phyloP scores from a whole-genome alignment of 2,329 filamentous ascomycete species.

The Trichoderma endophyticum region DNA sequence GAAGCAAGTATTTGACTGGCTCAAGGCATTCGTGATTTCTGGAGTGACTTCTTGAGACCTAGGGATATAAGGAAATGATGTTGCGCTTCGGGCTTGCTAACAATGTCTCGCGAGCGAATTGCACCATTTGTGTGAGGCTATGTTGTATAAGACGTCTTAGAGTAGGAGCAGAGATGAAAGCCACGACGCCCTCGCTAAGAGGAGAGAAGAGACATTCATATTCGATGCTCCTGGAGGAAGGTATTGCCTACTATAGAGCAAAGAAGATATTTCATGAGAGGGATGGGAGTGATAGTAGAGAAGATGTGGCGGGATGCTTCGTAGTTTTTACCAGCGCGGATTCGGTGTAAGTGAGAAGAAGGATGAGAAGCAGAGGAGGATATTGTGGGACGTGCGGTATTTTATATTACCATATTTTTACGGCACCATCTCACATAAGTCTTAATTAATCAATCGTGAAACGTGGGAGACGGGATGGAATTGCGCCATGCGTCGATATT shows the following conservation, averaged over 20 bases:
- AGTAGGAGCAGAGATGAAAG: neutral
- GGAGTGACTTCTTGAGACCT: neutral
- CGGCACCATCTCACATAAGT: neutral
- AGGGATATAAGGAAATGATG: neutral
- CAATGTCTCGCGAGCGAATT: neutral
- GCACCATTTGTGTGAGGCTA: neutral
- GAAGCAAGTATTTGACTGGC: neutral
- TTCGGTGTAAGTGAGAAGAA: neutral
- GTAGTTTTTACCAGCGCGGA: neutral
- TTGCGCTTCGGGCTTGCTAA: neutral
- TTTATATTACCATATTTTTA: neutral
- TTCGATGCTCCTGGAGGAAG: neutral
- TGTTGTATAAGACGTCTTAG: neutral
- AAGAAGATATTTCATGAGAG: neutral
- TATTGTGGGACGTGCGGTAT: slow-evolving; percentile 1
- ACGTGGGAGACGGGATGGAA: neutral
- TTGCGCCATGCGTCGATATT: neutral
- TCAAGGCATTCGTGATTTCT: neutral
- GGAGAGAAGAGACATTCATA: neutral
- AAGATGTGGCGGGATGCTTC: neutral
- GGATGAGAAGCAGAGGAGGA: neutral
- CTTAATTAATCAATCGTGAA: neutral
- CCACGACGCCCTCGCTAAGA: neutral
- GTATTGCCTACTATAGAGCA: neutral
- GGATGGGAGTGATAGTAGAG: neutral